Evolutionary conservation across 2,329 filamentous ascomycete genomes (phyloP).

Genomic region (Alternaria tenuissima): DNA sequence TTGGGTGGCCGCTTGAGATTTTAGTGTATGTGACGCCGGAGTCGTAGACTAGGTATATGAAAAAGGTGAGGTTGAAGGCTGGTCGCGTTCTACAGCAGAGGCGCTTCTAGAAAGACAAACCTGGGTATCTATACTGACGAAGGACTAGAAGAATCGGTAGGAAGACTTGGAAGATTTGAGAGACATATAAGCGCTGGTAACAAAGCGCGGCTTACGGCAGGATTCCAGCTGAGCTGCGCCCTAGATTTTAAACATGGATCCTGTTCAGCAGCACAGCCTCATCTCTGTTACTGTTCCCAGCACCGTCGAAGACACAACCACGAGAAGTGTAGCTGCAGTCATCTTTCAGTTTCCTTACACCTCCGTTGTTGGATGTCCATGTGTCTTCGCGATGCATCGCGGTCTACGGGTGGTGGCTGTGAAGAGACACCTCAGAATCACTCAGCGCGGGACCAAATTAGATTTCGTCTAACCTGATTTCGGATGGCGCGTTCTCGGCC

Average conservation of each 20-base stretch:
- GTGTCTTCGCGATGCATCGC: conserved; percentile 1
- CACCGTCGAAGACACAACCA: not conserved
- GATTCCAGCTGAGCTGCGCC: conserved; percentile 15
- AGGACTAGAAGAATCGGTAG: not conserved
- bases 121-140: not conserved
- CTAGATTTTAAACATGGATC: conserved; percentile 5
- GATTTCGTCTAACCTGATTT: conserved; percentile 16
- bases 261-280: conserved; percentile 17
- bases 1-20: not conserved
- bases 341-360: not conserved
- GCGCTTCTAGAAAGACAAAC: not conserved
- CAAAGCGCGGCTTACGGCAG: conserved; percentile 5
- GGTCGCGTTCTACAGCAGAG: not conserved
- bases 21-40: not conserved
- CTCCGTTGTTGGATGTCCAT: conserved; percentile 2
- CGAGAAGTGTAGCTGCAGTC: not conserved
- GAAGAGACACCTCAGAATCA: conserved; percentile 2
- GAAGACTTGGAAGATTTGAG: not conserved
- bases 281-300: not conserved
- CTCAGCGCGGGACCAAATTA: conserved; percentile 16
- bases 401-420: conserved; percentile 19
- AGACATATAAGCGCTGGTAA: not conserved
- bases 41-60: not conserved
- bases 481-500: conserved; percentile 11
- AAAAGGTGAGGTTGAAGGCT: not conserved